These are phyloP conservation scores for Pyrus pyrifolia DNA, from an alignment of 306 rosid genomes.

Conservation along the genomic window DNA sequence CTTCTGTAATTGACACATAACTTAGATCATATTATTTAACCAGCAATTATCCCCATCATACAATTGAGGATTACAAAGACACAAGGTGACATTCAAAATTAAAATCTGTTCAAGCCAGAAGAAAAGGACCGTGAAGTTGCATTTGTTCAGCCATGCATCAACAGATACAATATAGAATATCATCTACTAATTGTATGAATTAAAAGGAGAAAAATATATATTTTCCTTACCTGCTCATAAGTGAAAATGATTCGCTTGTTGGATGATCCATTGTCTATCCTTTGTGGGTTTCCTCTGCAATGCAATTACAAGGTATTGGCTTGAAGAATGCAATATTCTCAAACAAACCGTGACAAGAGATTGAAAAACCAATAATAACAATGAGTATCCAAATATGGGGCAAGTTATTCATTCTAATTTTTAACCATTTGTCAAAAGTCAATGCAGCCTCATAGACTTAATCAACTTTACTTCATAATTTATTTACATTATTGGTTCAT, in stretches of 20 bases:
- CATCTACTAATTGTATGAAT: background rate
- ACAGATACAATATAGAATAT: background rate
- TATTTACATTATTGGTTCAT: background rate
- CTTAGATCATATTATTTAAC: background rate
- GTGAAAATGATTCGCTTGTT: conserved; percentile 83
- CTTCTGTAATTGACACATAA: background rate
- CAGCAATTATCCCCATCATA: background rate
- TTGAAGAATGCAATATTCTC: conserved; percentile 5
- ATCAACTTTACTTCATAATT: background rate
- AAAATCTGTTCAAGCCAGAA: background rate
- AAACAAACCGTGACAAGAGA: background rate
- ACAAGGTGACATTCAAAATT: background rate
- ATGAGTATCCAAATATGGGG: background rate
- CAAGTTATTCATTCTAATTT: background rate
- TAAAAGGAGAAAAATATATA: background rate
- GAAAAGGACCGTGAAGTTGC: background rate
- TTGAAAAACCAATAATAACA: background rate
- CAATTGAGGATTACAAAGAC: background rate
- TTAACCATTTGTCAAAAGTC: background rate
- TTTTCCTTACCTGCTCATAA: conserved; percentile 71
- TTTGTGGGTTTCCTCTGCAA: conserved; percentile 95
- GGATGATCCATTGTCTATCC: conserved; percentile 83
- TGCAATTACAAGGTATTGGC: conserved; percentile 3
- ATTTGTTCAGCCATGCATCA: background rate
- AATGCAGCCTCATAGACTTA: background rate